Base-by-base conservation (phyloP, 306 rosid genomes). In the Ammopiptanthus mongolicus region DNA sequence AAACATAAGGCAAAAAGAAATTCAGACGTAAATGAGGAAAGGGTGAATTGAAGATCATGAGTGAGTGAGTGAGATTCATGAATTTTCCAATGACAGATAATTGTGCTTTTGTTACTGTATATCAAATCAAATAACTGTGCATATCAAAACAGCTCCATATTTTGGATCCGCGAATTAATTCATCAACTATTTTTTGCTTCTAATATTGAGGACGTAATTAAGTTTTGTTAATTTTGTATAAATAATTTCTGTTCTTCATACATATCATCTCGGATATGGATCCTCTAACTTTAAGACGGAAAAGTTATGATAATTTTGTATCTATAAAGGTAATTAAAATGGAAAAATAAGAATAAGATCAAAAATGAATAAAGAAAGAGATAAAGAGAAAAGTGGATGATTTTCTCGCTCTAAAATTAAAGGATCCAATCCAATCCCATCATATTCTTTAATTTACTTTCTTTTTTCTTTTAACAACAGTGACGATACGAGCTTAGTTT, bases 81-180 rank as follows among this genome's bases (percentile, higher is more conserved):
- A 69, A 31, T 42, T 72, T 77, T 69, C 33, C 60, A 29, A 34
- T 71, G 12, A 12, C n/a, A 22, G 66, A 33, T 18, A 41, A 57
- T 53, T 78, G 44, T 15, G 65, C 13, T 11, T 5, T 11, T 63
- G 14, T 63, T 71, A 15, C 53, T 62, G 79, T 72, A 25, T 25
- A 25, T 25, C 28, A 25, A 1, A 51, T 66, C 77, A 37, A 53
- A 52, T 46, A 66, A 87, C 21, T 73, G 52, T 83, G 82, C 75
- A 86, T 57, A 82, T 83, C 72, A 47, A 69, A 65, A 73, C 51
- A 57, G 56, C 52, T 66, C 81, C 71, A 47, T 64, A 70, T 33
- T 56, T 72, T 80, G 65, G 64, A 57, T 73, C 74, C 58, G 29
- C 19, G 3, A 25, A 53, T 58, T 81, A 25, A 53, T 58, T 81